Evolutionary conservation across 2,329 filamentous ascomycete species (phyloP), one percentile per base, ranked within the genome.

Genomic region (Cercospora zeina): DNA sequence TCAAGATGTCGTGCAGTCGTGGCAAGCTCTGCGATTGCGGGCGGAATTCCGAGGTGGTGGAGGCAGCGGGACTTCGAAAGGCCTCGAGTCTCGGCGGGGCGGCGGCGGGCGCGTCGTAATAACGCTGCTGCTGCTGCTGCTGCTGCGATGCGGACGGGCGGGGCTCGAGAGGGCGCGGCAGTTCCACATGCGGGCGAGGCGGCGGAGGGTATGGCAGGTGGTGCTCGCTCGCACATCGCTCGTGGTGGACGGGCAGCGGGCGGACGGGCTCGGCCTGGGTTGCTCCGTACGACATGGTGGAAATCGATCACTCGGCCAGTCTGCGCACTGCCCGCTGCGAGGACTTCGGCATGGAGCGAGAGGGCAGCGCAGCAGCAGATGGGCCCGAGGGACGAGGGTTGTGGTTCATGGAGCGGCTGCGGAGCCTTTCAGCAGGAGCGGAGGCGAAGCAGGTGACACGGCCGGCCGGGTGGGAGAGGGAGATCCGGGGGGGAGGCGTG

Each of bases 1-100:
- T 69, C 19, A 74, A 50, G 19, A 74, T 72, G 51, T 74, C 72
- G 21, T 69, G 67, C 1, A 74, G 55, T 30, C 71, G 69, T 31
- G 72, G 71, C 14, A 73, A 55, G 27, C 58, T 72, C 45, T 68
- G 71, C 8, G 65, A 65, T 16, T 66, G 66, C 9, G 63, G 62
- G 34, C 69, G 64, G 54, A 69, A 65, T 9, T 69, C 69, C 9
- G 65, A 24, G 27, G 59, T 66, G 27, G 24, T 45, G 21, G 55
- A 55, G 37, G 54, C 34, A 19, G 67, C 34, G 21, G 67, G 59
- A 19, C 57, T 62, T 19, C 61, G 65, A 39, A 66, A 68, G 4
- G 64, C 60, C 59, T 69, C 69, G 31, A 62, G 64, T 36, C 65
- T 61, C 37, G n/a, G n/a, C 65, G 45, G 27, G 61, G 65, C n/a